Conservation (phyloP, 257 asterid genomes). For the Misopates orontium region DNA sequence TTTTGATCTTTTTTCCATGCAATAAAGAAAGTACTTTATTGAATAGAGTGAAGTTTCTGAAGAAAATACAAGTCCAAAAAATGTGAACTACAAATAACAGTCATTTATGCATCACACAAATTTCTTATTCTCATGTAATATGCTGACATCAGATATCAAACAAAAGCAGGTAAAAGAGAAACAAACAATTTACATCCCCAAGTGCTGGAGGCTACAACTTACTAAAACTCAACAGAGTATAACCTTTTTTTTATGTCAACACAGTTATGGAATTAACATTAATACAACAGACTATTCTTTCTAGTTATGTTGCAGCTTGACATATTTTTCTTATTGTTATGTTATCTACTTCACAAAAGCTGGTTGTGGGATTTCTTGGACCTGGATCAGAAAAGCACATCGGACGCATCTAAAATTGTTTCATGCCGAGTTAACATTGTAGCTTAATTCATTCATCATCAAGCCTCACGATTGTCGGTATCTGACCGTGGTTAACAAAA, state of each 20-base stretch:
- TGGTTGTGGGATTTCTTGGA: slow-evolving; percentile 18
- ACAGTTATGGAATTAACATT: slow-evolving; percentile 19
- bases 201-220: slow-evolving; percentile 22
- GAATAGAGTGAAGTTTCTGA: too few relatives aligned
- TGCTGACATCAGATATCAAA: slow-evolving; percentile 7
- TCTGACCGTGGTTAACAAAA: slow-evolving; percentile 73
- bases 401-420: background rate
- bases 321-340: slow-evolving; percentile 12
- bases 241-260: slow-evolving; percentile 20
- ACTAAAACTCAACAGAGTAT: slow-evolving; percentile 9
- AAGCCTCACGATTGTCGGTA: slow-evolving; percentile 64
- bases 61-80: background rate
- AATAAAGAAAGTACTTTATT: too few relatives aligned
- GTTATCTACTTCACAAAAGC: slow-evolving; percentile 20
- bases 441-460: slow-evolving; percentile 43
- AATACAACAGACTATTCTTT: slow-evolving; percentile 19
- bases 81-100: background rate
- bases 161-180: too few relatives aligned
- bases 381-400: background rate
- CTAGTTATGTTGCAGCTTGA: slow-evolving; percentile 18
- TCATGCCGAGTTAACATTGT: background rate
- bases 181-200: slow-evolving; percentile 28
- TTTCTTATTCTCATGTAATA: background rate
- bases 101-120: background rate
- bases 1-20: too few relatives aligned